Conservation (phyloP, 441 rosid species). For the Croton laevigatus region DNA sequence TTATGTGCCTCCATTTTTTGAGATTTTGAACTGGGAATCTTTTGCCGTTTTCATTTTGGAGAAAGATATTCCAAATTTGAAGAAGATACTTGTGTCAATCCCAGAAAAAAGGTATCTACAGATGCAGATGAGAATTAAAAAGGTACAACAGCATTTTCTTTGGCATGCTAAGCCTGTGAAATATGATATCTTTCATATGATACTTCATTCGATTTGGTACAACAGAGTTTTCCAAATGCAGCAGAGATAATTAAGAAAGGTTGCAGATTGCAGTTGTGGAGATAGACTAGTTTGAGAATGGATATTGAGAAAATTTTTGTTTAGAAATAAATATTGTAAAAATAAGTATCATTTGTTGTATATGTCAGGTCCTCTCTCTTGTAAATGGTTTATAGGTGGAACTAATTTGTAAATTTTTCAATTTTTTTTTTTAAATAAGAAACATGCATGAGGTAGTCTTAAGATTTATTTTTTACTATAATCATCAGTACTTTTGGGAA, state of each 20-base stretch:
- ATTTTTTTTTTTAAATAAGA: neutral
- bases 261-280: neutral
- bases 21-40: constrained; percentile 80
- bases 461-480: too few species aligned
- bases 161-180: constrained; percentile 77
- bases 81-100: constrained; percentile 61
- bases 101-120: constrained; percentile 42
- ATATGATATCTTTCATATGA: constrained; percentile 86
- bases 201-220: constrained; percentile 84
- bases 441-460: too few species aligned
- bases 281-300: too few species aligned
- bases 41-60: constrained; percentile 76
- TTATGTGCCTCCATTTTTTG: constrained; percentile 81
- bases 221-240: constrained; percentile 65
- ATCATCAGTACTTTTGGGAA: too few species aligned
- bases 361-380: neutral
- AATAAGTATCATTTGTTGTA: constrained; percentile 7
- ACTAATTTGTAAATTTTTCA: neutral
- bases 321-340: constrained; percentile 1
- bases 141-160: constrained; percentile 84
- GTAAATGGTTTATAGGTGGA: neutral
- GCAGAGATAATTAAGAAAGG: constrained; percentile 14
- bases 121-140: constrained; percentile 78
- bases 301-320: too few species aligned
- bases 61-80: constrained; percentile 78